These are phyloP conservation scores for Azolla pinnata DNA, from an alignment of 75 land plant species.

Conservation along the genomic window DNA sequence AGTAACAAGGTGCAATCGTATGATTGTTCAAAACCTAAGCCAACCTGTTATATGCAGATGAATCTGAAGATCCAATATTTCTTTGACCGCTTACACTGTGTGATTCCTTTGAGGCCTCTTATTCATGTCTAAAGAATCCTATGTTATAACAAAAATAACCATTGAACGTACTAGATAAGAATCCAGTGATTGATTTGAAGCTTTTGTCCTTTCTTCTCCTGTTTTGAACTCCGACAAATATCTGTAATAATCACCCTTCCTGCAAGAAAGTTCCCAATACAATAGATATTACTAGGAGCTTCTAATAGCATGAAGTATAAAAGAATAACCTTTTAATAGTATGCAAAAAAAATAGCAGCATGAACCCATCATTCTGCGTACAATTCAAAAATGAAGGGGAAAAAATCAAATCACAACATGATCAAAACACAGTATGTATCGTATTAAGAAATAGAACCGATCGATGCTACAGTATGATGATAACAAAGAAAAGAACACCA, in stretches of 20 bases:
- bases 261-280: background rate
- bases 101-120: no score
- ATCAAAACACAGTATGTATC: no score
- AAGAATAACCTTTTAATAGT: conserved; percentile 6
- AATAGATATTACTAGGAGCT: background rate
- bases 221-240: conserved; percentile 36
- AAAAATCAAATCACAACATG: background rate
- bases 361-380: background rate
- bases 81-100: no score
- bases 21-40: no score
- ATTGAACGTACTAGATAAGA: conserved; percentile 23
- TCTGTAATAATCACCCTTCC: conserved; percentile 35
- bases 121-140: no score
- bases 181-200: conserved; percentile 30
- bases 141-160: no score
- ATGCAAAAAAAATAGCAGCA: conserved; percentile 17
- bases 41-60: no score
- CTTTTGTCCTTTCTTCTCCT: conserved; percentile 27
- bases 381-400: background rate
- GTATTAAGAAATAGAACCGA: no score
- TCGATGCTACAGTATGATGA: no score
- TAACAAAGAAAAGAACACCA: background rate
- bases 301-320: background rate
- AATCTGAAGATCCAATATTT: no score
- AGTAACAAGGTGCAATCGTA: no score